Percentiles rank a stretch among this genome's conserved stretches.
These are phyloP conservation scores for Volutella citrinella DNA, from an alignment of 2,329 filamentous ascomycete genomes.

Conservation along the genomic window DNA sequence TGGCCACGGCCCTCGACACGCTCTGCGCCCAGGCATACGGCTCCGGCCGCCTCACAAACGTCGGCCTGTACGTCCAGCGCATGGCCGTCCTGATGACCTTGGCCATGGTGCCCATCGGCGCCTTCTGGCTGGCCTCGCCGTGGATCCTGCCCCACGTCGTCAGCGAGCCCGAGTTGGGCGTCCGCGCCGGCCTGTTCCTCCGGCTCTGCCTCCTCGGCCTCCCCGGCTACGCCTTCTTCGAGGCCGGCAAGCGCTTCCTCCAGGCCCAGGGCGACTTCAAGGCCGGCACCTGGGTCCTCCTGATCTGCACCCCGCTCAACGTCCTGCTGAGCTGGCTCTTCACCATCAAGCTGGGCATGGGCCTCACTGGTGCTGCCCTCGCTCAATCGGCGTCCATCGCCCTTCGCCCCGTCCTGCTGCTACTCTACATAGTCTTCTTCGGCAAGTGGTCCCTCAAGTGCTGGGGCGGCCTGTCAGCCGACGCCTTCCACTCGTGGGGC, in stretches of 20 bases:
- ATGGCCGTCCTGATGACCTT: slow-evolving; percentile 74
- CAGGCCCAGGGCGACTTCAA: slow-evolving; percentile 78
- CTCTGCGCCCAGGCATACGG: slow-evolving; percentile 90
- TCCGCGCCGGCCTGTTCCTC: slow-evolving; percentile 68
- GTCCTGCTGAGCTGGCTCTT: slow-evolving; percentile 72
- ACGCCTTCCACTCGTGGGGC: slow-evolving; percentile 67
- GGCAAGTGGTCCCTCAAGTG: slow-evolving; percentile 61
- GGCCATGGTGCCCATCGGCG: slow-evolving; percentile 66
- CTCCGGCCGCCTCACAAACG: slow-evolving; percentile 79
- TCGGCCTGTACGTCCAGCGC: slow-evolving; percentile 76
- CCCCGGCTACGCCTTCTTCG: slow-evolving; percentile 71
- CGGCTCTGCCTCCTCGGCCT: slow-evolving; percentile 66
- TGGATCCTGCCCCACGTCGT: slow-evolving; percentile 50
- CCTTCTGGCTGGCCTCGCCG: slow-evolving; percentile 67
- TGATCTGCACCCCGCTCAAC: slow-evolving; percentile 72
- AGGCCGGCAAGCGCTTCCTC: slow-evolving; percentile 72
- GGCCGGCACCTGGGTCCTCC: slow-evolving; percentile 69
- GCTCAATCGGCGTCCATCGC: slow-evolving; percentile 75
- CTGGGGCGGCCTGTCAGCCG: slow-evolving; percentile 72
- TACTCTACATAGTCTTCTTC: slow-evolving; percentile 70
- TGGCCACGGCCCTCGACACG: slow-evolving; percentile 85
- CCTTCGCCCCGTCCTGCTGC: slow-evolving; percentile 67
- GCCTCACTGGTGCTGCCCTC: slow-evolving; percentile 74
- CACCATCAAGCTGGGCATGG: slow-evolving; percentile 64
- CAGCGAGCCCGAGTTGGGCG: slow-evolving; percentile 51